Evolutionary conservation across 1,284 basidiomycete species (phyloP), one percentile per base, ranked within the genome.

Genomic region (Melampsora occidentalis): DNA sequence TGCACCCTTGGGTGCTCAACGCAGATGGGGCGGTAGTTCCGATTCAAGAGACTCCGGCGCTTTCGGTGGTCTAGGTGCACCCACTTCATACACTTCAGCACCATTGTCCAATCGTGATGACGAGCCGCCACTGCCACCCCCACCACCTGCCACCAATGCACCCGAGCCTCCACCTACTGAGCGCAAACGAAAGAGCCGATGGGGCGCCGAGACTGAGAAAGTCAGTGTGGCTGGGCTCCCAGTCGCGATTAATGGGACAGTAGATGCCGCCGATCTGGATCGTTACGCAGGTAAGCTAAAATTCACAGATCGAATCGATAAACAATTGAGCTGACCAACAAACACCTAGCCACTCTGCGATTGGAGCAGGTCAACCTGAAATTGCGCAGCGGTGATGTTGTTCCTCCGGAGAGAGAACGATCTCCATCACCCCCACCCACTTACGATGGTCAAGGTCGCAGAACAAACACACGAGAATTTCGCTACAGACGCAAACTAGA

Each of bases 311-410:
- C 39, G 39, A 5, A 5, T 1, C 39, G 10, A 42, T 42, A 42
- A 5, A 9, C n/a, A n/a, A n/a, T 42, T 42, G 39, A 42, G 39
- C 39, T 42, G 39, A 42, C 2, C 22, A 6, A 5, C 16, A 51
- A 57, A 18, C 46, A 53, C 83, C 92, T 93, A 67, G 95, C 94
- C 77, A 93, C 95, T 81, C 87, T 97, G 68, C 88, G 97, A 76
- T 86, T 99, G 73, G 97, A 99, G 84, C 97, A 99, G 85, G 98
- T 99, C 82, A 94, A 94, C 80, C 89, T 92, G 81, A 97, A 97
- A 85, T 86, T 99, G 35, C 87, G 93, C 71, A 86, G 94, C 76
- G 97, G 97, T 79, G 94, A 98, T 81, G 94, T 94, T 79, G 89
- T 99, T 69, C 97, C 97, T 59, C 94, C 97, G 48, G 96, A 99